These are phyloP conservation scores for Nakazawaea sp. DNA, from an alignment of 805 yeast species.

Conservation along the genomic window DNA sequence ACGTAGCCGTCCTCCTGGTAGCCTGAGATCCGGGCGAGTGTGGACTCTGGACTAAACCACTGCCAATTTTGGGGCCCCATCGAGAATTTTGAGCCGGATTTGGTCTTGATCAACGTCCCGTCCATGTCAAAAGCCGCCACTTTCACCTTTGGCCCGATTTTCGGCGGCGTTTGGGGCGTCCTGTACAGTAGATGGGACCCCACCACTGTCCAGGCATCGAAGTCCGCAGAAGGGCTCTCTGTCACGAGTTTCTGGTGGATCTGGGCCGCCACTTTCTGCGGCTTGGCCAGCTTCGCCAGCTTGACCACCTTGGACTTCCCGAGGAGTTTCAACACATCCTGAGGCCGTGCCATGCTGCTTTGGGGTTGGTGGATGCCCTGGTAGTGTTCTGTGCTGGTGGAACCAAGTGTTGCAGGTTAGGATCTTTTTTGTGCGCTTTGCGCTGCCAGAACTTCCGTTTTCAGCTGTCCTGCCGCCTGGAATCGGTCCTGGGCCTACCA, in stretches of 20 bases:
- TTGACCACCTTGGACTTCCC: background rate
- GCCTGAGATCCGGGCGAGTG: slow-evolving; percentile 19
- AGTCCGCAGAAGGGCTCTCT: too few relatives aligned
- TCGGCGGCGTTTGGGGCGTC: background rate
- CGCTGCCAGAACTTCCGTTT: too few relatives aligned
- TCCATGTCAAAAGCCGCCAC: slow-evolving; percentile 84
- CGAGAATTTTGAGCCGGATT: slow-evolving; percentile 54
- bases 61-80: slow-evolving; percentile 68
- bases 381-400: too few relatives aligned
- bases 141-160: slow-evolving; percentile 16
- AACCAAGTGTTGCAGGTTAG: too few relatives aligned
- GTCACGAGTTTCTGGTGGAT: too few relatives aligned
- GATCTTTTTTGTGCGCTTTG: too few relatives aligned
- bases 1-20: slow-evolving; percentile 18
- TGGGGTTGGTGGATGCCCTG: too few relatives aligned
- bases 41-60: slow-evolving; percentile 40
- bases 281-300: background rate
- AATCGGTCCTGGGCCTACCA: too few relatives aligned
- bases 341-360: background rate
- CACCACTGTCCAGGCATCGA: slow-evolving; percentile 2
- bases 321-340: background rate
- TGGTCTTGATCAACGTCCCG: slow-evolving; percentile 65
- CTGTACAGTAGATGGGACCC: slow-evolving; percentile 5
- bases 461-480: too few relatives aligned
- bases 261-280: too few relatives aligned